Percentiles rank a stretch among this genome's conserved stretches.
These are phyloP conservation scores for Pisolithus albus DNA, from an alignment of 768 basidiomycete species.

Conservation along the genomic window DNA sequence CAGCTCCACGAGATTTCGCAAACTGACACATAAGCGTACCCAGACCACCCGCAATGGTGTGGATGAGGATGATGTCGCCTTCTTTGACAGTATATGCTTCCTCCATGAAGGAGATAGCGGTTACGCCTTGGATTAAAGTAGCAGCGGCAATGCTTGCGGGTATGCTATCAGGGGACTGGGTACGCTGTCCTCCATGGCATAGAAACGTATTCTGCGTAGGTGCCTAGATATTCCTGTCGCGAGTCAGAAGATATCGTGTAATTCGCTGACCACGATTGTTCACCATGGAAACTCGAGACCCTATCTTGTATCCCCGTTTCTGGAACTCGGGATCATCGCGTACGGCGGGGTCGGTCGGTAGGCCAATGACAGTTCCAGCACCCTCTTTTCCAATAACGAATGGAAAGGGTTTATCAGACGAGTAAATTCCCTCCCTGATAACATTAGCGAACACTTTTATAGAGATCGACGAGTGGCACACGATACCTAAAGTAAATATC, in stretches of 20 bases:
- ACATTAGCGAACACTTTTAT: background rate
- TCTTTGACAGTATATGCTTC: conserved; percentile 82
- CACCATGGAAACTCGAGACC: conserved; percentile 70
- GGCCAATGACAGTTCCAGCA: conserved; percentile 64
- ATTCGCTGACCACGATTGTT: conserved; percentile 15
- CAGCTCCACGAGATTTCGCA: conserved; percentile 68
- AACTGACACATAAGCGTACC: conserved; percentile 66
- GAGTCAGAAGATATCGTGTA: background rate
- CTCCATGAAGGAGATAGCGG: conserved; percentile 67
- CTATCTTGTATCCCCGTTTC: conserved; percentile 56
- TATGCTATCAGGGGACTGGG: conserved; percentile 58
- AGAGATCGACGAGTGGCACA: background rate
- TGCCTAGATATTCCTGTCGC: conserved; percentile 38
- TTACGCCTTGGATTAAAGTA: conserved; percentile 66
- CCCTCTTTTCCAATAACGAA: conserved; percentile 71
- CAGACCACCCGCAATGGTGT: conserved; percentile 89
- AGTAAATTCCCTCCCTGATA: conserved; percentile 58
- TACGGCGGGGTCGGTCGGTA: conserved; percentile 62
- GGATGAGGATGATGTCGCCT: conserved; percentile 75
- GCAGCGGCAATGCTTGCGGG: conserved; percentile 62
- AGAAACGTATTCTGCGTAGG: conserved; percentile 69
- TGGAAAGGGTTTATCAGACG: conserved; percentile 44
- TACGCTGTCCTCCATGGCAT: conserved; percentile 55
- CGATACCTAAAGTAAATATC: conserved; percentile 73
- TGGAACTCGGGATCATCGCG: conserved; percentile 58